Evolutionary conservation across 257 asterid species (phyloP).

Genomic region (Solanum bulbocastanum): DNA sequence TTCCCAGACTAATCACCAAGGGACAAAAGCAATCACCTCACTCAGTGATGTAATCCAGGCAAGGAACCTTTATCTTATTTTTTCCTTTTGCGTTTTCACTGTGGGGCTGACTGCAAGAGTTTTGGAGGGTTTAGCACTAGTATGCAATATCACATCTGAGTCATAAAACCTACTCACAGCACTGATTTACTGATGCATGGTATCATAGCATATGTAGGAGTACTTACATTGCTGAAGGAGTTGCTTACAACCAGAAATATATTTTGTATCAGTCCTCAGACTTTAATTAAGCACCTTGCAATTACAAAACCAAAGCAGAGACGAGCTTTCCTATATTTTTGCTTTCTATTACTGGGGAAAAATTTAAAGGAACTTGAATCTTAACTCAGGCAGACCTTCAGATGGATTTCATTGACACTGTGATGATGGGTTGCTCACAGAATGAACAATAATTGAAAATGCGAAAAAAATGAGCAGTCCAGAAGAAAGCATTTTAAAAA

Average conservation of each 20-base stretch:
- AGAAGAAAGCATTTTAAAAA: not conserved
- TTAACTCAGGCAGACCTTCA: not conserved
- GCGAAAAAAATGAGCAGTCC: not conserved
- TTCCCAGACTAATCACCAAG: not conserved
- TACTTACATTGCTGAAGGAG: not conserved
- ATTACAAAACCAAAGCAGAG: not conserved
- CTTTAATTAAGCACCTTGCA: not conserved
- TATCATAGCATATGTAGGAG: not conserved
- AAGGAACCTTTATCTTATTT: not conserved
- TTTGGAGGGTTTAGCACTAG: not conserved
- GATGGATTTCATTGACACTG: not conserved
- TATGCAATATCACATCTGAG: not conserved
- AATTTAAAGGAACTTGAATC: not conserved
- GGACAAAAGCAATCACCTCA: not conserved
- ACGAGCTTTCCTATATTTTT: not conserved
- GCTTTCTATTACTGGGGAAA: not conserved
- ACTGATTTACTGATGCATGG: not conserved
- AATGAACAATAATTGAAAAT: not conserved
- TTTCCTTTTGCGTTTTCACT: not conserved
- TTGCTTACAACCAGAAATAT: not conserved
- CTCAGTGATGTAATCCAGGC: not conserved
- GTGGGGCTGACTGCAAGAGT: not conserved
- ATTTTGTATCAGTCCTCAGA: not conserved
- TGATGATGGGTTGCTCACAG: not conserved
- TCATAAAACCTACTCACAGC: not conserved